A percentile compares a stretch with the other conserved stretches of the same genome.
These are phyloP conservation scores for Hypomontagnella monticulosa DNA, from an alignment of 495 filamentous ascomycete species.

Conservation along the genomic window DNA sequence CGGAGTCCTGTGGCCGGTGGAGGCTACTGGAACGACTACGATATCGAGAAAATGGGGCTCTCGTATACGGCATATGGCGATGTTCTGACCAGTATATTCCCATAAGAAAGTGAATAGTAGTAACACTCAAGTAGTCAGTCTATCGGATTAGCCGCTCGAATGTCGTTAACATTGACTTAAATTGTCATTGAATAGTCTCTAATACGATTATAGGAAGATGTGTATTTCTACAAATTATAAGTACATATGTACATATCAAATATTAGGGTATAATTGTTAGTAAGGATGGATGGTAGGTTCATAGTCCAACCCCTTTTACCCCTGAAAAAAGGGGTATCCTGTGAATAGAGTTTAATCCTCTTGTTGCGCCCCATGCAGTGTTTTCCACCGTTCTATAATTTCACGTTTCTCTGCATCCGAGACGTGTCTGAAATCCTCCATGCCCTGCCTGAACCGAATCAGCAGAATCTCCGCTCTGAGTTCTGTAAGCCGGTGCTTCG, in stretches of 20 bases:
- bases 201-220: no score
- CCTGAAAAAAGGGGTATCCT: no score
- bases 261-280: no score
- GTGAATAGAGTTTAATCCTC: no score
- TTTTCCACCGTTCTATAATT: constrained; percentile 43
- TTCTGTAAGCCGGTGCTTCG: constrained; percentile 51
- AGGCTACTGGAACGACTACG: constrained; percentile 58
- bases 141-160: no score
- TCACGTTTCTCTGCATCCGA: constrained; percentile 37
- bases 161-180: no score
- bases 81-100: constrained; percentile 49
- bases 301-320: no score
- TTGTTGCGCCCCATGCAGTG: constrained; percentile 11
- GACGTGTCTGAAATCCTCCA: constrained; percentile 30
- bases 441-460: constrained; percentile 43
- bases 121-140: no score
- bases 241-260: no score
- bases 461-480: constrained; percentile 41
- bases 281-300: no score
- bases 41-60: constrained; percentile 56
- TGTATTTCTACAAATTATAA: no score
- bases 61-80: constrained; percentile 52
- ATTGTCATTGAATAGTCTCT: no score
- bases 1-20: constrained; percentile 48
- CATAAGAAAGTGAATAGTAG: constrained; percentile 13